Evolutionary conservation across 495 filamentous ascomycete genomes (phyloP).

Genomic region (Copromyces sp.): DNA sequence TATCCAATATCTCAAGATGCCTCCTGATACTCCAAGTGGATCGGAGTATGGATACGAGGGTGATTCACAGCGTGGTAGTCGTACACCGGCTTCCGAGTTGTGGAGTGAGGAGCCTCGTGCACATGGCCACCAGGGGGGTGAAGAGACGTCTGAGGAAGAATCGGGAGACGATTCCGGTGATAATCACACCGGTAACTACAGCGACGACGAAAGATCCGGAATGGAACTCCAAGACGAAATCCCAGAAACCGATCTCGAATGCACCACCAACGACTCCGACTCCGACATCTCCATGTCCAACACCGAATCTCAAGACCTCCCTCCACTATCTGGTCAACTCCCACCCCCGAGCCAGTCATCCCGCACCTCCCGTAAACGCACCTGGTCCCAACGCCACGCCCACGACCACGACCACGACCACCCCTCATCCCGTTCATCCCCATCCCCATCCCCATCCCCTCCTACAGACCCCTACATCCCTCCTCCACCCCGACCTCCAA

Average conservation of each 20-base stretch:
- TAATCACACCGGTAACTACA: background rate
- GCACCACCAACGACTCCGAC: background rate
- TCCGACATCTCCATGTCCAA: background rate
- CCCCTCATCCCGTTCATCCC: background rate
- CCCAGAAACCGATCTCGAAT: background rate
- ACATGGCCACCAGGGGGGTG: background rate
- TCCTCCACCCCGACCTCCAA: background rate
- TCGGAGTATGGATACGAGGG: background rate
- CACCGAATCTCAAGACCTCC: background rate
- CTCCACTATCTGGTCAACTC: background rate
- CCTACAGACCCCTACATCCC: background rate
- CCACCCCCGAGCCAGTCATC: background rate
- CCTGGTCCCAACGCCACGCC: background rate
- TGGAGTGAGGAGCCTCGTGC: background rate
- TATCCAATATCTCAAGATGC: background rate
- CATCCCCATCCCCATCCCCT: background rate
- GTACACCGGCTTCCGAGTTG: background rate
- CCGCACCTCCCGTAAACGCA: background rate
- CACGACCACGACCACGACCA: background rate
- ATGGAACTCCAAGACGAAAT: background rate
- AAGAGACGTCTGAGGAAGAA: background rate
- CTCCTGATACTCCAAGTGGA: background rate
- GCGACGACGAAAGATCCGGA: rapidly evolving
- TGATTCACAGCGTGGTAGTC: background rate
- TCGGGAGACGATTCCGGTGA: background rate